These are phyloP conservation scores for Periconia sp. DNA, from an alignment of 2,329 filamentous ascomycete species.

Conservation along the genomic window DNA sequence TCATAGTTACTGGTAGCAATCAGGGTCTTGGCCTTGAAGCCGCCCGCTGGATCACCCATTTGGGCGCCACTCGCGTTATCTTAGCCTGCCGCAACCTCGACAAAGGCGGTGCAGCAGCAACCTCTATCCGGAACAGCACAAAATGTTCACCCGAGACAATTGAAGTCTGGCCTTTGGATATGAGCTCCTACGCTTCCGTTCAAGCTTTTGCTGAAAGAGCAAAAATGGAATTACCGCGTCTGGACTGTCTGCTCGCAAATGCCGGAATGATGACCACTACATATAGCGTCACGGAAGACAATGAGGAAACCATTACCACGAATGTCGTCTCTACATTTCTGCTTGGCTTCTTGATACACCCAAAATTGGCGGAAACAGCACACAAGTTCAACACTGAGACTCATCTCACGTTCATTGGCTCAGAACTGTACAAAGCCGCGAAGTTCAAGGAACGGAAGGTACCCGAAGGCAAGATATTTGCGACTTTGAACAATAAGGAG, in stretches of 20 bases:
- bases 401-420: conserved; percentile 34
- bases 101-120: conserved; percentile 48
- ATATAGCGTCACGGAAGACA: conserved; percentile 19
- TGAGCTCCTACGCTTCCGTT: conserved; percentile 43
- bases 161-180: conserved; percentile 50
- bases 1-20: conserved; percentile 52
- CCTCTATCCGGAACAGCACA: conserved; percentile 39
- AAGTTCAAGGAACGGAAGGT: conserved; percentile 24
- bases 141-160: conserved; percentile 27
- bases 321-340: conserved; percentile 45
- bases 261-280: not conserved
- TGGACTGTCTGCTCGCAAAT: conserved; percentile 4
- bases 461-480: conserved; percentile 28
- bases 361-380: conserved; percentile 27
- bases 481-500: conserved; percentile 21
- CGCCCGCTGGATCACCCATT: conserved; percentile 42
- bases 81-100: conserved; percentile 45
- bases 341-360: conserved; percentile 30
- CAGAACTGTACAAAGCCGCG: conserved; percentile 32
- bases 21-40: conserved; percentile 50
- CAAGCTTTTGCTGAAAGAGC: conserved; percentile 31
- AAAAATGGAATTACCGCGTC: not conserved
- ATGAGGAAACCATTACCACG: conserved; percentile 40
- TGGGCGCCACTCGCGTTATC: conserved; percentile 47
- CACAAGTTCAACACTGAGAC: conserved; percentile 21